Conservation (phyloP, 1,284 basidiomycete genomes). For the Takashimella koratensis region DNA sequence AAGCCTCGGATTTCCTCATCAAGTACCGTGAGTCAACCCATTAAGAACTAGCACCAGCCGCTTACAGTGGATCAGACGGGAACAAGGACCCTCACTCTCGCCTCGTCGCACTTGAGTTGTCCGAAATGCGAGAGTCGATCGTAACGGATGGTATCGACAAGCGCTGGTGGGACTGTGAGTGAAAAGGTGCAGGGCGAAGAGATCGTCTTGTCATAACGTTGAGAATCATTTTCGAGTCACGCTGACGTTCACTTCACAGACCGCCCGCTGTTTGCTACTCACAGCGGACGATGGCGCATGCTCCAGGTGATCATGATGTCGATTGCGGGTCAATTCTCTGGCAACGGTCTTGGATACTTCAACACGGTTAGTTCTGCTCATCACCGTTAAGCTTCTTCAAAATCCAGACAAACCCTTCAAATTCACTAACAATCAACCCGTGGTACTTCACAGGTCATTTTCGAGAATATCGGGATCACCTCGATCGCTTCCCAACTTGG, state of each 20-base stretch:
- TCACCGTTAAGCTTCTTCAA: slow-evolving; percentile 26
- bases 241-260: too few relatives aligned
- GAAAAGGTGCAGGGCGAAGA: too few relatives aligned
- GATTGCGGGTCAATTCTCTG: slow-evolving; percentile 53
- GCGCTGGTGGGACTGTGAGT: slow-evolving; percentile 55
- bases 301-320: slow-evolving; percentile 41
- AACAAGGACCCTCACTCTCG: slow-evolving; percentile 39
- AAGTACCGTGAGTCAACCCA: slow-evolving; percentile 21
- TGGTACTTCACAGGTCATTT: slow-evolving; percentile 10
- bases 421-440: background rate
- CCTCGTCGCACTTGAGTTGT: slow-evolving; percentile 55
- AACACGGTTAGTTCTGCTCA: slow-evolving; percentile 47
- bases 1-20: slow-evolving; percentile 28
- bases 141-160: slow-evolving; percentile 59
- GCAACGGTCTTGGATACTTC: slow-evolving; percentile 55
- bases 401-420: background rate
- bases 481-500: slow-evolving; percentile 49
- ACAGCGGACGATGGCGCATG: slow-evolving; percentile 34
- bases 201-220: too few relatives aligned
- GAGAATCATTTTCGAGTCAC: too few relatives aligned
- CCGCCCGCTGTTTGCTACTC: slow-evolving; percentile 30
- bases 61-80: too few relatives aligned
- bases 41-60: too few relatives aligned
- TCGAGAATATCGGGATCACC: slow-evolving; percentile 26
- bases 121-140: slow-evolving; percentile 58